phyloP scores from a whole-genome alignment of 2,329 filamentous ascomycete genomes.

The Xenosphaeropsis pyriputrescens region DNA sequence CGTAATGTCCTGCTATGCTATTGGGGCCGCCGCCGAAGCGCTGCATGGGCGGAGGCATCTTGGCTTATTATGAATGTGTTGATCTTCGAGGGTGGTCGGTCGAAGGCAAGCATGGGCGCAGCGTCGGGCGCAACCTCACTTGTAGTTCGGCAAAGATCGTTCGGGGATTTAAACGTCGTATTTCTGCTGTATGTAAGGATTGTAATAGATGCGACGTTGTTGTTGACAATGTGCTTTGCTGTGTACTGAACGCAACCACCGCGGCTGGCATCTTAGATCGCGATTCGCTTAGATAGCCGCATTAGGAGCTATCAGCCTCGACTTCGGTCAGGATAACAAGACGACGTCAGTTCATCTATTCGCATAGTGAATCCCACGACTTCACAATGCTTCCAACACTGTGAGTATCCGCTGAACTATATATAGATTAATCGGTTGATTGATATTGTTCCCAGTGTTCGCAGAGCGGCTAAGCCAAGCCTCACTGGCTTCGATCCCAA shows the following conservation, averaged over 20 bases:
- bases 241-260: too few species aligned
- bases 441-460: slow-evolving; percentile 12
- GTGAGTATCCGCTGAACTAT: slow-evolving; percentile 6
- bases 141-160: too few species aligned
- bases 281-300: slow-evolving; percentile 2
- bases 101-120: slow-evolving; percentile 16
- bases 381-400: slow-evolving; percentile 15
- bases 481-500: slow-evolving; percentile 86
- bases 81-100: slow-evolving; percentile 11
- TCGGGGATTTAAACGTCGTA: too few species aligned
- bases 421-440: slow-evolving; percentile 4
- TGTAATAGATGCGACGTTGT: too few species aligned
- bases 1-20: slow-evolving; percentile 22
- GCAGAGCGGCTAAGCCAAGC: slow-evolving; percentile 37
- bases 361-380: background rate
- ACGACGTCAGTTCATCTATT: background rate
- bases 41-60: slow-evolving; percentile 20
- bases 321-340: background rate
- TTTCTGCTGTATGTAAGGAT: too few species aligned
- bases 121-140: slow-evolving; percentile 3
- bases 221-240: too few species aligned
- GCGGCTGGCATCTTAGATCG: background rate
- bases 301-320: slow-evolving; percentile 1
- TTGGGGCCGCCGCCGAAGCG: slow-evolving; percentile 18
- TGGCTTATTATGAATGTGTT: slow-evolving; percentile 15